Percentiles rank a stretch among this genome's conserved stretches.
These are phyloP conservation scores for Colletotrichum sublineola DNA, from an alignment of 2,329 filamentous ascomycete genomes.

Conservation along the genomic window DNA sequence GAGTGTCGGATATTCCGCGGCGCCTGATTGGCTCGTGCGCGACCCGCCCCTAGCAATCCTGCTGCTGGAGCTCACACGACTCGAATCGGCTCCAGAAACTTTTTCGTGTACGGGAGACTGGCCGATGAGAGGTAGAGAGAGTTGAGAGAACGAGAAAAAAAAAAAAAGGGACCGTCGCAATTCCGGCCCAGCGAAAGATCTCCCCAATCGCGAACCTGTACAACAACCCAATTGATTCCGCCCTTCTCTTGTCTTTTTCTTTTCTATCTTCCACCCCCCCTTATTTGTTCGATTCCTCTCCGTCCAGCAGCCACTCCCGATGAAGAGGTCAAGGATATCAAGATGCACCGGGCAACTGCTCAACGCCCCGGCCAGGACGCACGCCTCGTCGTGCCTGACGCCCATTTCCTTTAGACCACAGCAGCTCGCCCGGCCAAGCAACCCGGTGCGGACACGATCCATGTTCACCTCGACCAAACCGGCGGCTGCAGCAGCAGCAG, in stretches of 20 bases:
- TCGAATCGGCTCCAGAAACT: slow-evolving; percentile 54
- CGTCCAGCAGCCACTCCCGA: slow-evolving; percentile 44
- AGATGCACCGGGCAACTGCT: slow-evolving; percentile 58
- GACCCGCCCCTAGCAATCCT: slow-evolving; percentile 27
- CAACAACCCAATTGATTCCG: slow-evolving; percentile 33
- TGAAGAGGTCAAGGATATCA: slow-evolving; percentile 59
- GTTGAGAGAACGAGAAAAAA: not conserved
- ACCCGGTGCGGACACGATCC: slow-evolving; percentile 35
- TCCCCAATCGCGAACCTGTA: slow-evolving; percentile 52
- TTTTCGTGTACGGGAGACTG: slow-evolving; percentile 47
- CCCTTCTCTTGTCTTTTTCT: slow-evolving; percentile 14
- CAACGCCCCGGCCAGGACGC: slow-evolving; percentile 48
- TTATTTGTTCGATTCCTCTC: not conserved
- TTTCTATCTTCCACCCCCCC: not conserved
- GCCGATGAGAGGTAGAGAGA: slow-evolving; percentile 27
- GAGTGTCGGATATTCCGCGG: slow-evolving; percentile 33
- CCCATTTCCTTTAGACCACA: slow-evolving; percentile 42
- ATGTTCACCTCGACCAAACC: not conserved
- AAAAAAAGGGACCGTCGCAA: slow-evolving; percentile 27
- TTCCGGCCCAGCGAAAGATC: slow-evolving; percentile 51
- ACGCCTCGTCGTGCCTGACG: slow-evolving; percentile 37
- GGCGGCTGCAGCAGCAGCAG: slow-evolving; percentile 15
- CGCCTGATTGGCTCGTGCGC: slow-evolving; percentile 31
- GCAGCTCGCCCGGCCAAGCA: slow-evolving; percentile 20
- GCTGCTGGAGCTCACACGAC: slow-evolving; percentile 51